Conservation (phyloP, 2,329 filamentous ascomycete species). For the Aureobasidium zeae region DNA sequence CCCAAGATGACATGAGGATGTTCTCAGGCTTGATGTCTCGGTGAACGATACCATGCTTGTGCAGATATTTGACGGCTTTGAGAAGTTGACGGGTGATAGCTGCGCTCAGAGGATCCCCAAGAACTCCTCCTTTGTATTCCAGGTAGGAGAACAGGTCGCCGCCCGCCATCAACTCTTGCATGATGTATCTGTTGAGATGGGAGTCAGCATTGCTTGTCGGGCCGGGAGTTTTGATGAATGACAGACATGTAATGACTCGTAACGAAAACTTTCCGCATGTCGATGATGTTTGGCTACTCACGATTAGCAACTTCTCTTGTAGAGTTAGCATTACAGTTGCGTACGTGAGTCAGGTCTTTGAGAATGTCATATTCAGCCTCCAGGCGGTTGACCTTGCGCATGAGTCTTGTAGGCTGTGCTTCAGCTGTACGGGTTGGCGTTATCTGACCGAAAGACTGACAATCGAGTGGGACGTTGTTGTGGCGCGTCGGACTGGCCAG, state of each 20-base stretch:
- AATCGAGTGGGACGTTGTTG: too few species aligned
- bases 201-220: not conserved
- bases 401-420: not conserved
- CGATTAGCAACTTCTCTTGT: not conserved
- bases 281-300: constrained; percentile 49
- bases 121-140: constrained; percentile 38
- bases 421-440: not conserved
- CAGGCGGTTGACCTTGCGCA: constrained; percentile 1
- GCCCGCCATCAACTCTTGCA: constrained; percentile 50
- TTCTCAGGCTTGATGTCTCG: constrained; percentile 56
- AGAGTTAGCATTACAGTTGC: constrained; percentile 12
- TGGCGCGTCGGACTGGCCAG: too few species aligned
- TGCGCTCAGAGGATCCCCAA: constrained; percentile 44
- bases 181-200: constrained; percentile 42
- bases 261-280: constrained; percentile 47
- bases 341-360: constrained; percentile 44
- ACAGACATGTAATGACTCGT: constrained; percentile 43
- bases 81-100: constrained; percentile 48
- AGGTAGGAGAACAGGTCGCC: constrained; percentile 54
- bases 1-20: constrained; percentile 48
- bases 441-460: too few species aligned
- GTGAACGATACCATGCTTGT: constrained; percentile 47
- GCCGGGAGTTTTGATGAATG: not conserved
- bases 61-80: constrained; percentile 50
- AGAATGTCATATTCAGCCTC: constrained; percentile 32